Percentiles rank a stretch among this genome's conserved stretches.
phyloP scores from a whole-genome alignment of 768 basidiomycete genomes.

The Rickenella mellea region DNA sequence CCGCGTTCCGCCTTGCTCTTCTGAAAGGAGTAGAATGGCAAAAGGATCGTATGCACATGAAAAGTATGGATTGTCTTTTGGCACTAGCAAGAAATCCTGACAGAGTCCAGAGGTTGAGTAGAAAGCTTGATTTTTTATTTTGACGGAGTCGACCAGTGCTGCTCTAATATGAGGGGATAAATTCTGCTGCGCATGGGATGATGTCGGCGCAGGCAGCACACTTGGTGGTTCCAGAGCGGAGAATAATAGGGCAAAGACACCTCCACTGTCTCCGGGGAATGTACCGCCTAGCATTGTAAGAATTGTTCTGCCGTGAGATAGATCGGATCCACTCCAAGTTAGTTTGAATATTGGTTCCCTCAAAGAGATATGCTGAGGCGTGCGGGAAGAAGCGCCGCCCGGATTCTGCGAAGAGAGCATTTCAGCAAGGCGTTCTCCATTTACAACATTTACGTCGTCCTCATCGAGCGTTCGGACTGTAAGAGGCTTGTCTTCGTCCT shows the following conservation, averaged over 20 bases:
- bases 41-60: conserved; percentile 56
- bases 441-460: conserved; percentile 43
- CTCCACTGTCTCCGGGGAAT: conserved; percentile 38
- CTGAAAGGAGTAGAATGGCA: conserved; percentile 54
- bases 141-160: conserved; percentile 55
- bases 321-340: conserved; percentile 66
- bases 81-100: conserved; percentile 77
- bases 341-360: conserved; percentile 83
- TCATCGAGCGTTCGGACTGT: conserved; percentile 63
- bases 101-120: conserved; percentile 50
- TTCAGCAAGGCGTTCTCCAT: conserved; percentile 36
- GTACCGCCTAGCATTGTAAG: conserved; percentile 75
- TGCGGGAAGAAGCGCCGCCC: neutral
- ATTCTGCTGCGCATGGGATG: conserved; percentile 17
- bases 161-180: conserved; percentile 37
- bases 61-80: conserved; percentile 62
- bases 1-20: conserved; percentile 36
- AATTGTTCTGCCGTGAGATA: conserved; percentile 61
- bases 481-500: conserved; percentile 69
- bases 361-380: conserved; percentile 2
- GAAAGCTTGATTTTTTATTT: conserved; percentile 38
- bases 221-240: conserved; percentile 49
- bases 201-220: conserved; percentile 28
- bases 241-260: conserved; percentile 60
- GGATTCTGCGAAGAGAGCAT: too few species aligned